phyloP scores from a whole-genome alignment of 352 stramenopile genomes.

The Globisporangium camurandrum region DNA sequence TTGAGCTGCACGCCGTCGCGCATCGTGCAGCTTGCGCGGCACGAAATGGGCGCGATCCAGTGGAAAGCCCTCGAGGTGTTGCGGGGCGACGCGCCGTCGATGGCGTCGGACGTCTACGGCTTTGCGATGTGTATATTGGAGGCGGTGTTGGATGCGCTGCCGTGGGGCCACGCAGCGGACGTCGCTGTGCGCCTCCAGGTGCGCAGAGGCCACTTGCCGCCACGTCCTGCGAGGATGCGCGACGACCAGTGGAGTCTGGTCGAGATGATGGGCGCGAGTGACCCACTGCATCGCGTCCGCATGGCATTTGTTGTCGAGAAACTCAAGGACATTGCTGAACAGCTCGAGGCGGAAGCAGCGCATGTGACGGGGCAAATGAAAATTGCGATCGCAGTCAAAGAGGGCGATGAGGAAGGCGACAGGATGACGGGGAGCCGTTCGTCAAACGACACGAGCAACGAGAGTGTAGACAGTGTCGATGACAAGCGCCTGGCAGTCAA shows the following conservation, averaged over 20 bases:
- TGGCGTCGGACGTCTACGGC: conserved; percentile 31
- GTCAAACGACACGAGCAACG: too few species aligned
- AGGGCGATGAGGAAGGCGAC: background rate
- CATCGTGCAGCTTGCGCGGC: conserved; percentile 1
- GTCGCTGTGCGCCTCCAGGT: conserved; percentile 11
- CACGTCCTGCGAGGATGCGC: conserved; percentile 17
- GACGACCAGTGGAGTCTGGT: conserved; percentile 27
- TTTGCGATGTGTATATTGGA: conserved; percentile 33
- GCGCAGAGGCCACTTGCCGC: conserved; percentile 15
- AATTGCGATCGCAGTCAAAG: background rate
- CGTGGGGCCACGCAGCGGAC: conserved; percentile 18
- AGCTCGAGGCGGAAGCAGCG: background rate
- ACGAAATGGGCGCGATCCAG: conserved; percentile 1
- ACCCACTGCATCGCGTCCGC: conserved; percentile 1
- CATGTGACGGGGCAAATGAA: too few species aligned
- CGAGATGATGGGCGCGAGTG: conserved; percentile 8
- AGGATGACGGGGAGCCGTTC: background rate
- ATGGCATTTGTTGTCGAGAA: conserved; percentile 6
- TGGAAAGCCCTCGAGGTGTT: conserved; percentile 27
- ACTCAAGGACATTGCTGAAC: conserved; percentile 14
- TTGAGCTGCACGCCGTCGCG: conserved; percentile 5
- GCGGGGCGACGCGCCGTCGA: conserved; percentile 3
- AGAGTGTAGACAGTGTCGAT: too few species aligned
- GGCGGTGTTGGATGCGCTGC: conserved; percentile 17
- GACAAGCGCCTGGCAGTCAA: too few species aligned